Evolutionary conservation across 495 filamentous ascomycete genomes (phyloP), one percentile per base, ranked within the genome.

Genomic region (Aspergillus bridgeri): DNA sequence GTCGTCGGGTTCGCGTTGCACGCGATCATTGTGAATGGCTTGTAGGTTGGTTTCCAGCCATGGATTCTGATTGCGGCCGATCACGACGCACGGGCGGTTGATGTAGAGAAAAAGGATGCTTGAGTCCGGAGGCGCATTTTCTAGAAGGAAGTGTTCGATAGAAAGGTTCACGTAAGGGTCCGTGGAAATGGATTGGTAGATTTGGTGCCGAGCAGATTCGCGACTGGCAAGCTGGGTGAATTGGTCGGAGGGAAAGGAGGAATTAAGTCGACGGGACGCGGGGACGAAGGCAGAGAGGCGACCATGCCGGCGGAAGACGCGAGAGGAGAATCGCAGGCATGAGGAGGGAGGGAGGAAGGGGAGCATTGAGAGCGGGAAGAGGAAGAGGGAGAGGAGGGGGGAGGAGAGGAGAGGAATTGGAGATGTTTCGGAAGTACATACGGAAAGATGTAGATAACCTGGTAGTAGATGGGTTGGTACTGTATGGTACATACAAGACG

Each of bases 51-150:
- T 86, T 70, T 98, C 94, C 8, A 90, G 77, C 92, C 92, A 98
- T 42, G 94, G 94, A 68, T 98, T 98, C 68, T 98, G 94, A 69
- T 98, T 98, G 48, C 93, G 88, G 15, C 94, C 94, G 57, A 98
- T 86, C 60, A 98, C 84, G 50, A 98, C 80, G 70, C 89, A 88
- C 7, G 93, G 91, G 13, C 79, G 74, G 71, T 98, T 98, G 57
- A 83, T 78, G 74, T 98, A 98, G 18, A 98, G 79, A 58, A 97
- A 92, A 0, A 97, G 81, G 29, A 96, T 69, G 44, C 80, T 84
- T 5, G 91, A 92, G 60, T 87, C 79, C 5, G 82, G 73, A 0
- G 85, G 81, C 0, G 89, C 82, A 42, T 86, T 82, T 54, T 87
- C 81, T 1, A 98, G 84, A 5, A 98, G 85, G 71, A 89, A 86